Evolutionary conservation across 768 basidiomycete species (phyloP).

Genomic region (Sarcomyxa edulis): DNA sequence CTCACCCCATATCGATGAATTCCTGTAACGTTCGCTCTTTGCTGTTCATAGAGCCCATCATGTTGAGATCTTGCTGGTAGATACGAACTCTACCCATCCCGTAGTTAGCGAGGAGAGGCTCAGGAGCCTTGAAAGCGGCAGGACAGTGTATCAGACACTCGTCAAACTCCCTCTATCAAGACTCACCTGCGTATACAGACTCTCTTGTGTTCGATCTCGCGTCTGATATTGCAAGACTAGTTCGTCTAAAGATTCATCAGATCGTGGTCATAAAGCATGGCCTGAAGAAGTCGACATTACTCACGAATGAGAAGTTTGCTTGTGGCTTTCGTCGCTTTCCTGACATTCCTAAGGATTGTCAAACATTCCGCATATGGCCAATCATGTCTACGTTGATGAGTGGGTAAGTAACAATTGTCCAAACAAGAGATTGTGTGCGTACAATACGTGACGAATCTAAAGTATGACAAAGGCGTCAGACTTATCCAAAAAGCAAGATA

Average conservation of each 20-base stretch:
- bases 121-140: constrained; percentile 30
- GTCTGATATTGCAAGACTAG: constrained; percentile 26
- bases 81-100: constrained; percentile 32
- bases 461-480: too few species aligned
- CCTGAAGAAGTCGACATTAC: background rate
- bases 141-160: too few species aligned
- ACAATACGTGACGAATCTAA: constrained; percentile 11
- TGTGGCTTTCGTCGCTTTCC: constrained; percentile 19
- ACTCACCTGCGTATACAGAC: too few species aligned
- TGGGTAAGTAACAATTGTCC: background rate
- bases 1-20: constrained; percentile 28
- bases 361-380: constrained; percentile 23
- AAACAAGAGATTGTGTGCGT: background rate
- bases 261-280: background rate
- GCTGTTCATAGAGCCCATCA: constrained; percentile 37
- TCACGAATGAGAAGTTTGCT: constrained; percentile 25
- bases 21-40: constrained; percentile 38
- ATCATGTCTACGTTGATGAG: constrained; percentile 20
- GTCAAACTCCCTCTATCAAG: too few species aligned
- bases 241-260: too few species aligned
- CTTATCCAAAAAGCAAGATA: background rate
- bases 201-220: constrained; percentile 2
- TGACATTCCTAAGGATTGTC: constrained; percentile 21
- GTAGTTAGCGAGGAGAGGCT: constrained; percentile 43
- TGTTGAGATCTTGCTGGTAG: constrained; percentile 41